phyloP scores from a whole-genome alignment of 2,329 filamentous ascomycete genomes.

The Byssothecium circinans region DNA sequence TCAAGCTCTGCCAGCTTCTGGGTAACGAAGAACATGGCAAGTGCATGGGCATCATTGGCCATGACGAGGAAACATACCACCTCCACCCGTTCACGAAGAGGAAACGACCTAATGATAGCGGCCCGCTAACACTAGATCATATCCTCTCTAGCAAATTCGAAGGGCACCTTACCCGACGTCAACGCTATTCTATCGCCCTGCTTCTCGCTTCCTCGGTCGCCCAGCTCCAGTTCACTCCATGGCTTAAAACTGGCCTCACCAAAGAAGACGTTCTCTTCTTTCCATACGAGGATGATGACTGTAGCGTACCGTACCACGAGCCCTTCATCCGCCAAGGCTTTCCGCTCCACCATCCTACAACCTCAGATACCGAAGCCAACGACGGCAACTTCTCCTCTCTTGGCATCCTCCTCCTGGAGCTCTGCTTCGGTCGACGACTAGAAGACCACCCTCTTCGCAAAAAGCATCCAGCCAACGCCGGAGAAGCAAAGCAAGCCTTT shows the following conservation, averaged over 20 bases:
- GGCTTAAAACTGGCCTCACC: slow-evolving; percentile 12
- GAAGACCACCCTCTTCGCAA: slow-evolving; percentile 18
- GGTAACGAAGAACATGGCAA: slow-evolving; percentile 3
- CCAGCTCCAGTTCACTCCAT: slow-evolving; percentile 20
- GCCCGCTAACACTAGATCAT: slow-evolving; percentile 8
- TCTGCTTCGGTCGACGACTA: slow-evolving; percentile 20
- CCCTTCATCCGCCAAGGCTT: slow-evolving; percentile 69
- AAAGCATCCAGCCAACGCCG: slow-evolving; percentile 8
- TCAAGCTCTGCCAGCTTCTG: slow-evolving; percentile 14
- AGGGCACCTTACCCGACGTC: slow-evolving; percentile 8
- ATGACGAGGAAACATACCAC: slow-evolving; percentile 15
- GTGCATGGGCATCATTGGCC: slow-evolving; percentile 17
- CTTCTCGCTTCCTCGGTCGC: slow-evolving; percentile 20
- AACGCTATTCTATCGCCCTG: slow-evolving; percentile 21
- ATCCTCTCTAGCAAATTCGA: slow-evolving; percentile 13
- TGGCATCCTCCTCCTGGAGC: slow-evolving; percentile 23
- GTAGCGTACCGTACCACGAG: slow-evolving; percentile 56
- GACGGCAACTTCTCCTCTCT: slow-evolving; percentile 20
- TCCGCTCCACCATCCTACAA: slow-evolving; percentile 69
- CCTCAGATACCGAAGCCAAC: neutral
- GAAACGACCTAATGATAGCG: slow-evolving; percentile 1
- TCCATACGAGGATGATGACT: slow-evolving; percentile 4
- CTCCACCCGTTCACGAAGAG: slow-evolving; percentile 11
- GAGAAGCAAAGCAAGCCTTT: slow-evolving; percentile 13
- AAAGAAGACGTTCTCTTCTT: slow-evolving; percentile 19